Base-by-base conservation (phyloP, 2,329 filamentous ascomycete genomes). In the Fusarium scirpi region DNA sequence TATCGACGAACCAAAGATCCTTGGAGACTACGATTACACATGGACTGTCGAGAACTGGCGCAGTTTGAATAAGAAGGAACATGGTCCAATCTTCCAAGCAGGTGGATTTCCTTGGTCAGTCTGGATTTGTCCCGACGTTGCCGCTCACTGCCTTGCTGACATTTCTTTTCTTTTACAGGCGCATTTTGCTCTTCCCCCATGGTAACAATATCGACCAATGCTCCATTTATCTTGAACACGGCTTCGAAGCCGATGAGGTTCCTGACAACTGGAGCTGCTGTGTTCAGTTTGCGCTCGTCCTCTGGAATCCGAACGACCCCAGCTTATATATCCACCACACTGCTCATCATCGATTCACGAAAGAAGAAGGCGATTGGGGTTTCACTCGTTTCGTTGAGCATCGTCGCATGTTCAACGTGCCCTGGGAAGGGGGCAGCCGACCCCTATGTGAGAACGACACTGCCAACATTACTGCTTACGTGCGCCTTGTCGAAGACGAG, bases 361-460 rank as follows among this genome's bases (percentile, higher is more conserved):
- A 92, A 69, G 96, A 98, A 45, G 96, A 99, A 80, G 94, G 94
- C 25, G 96, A 99, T 76, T 99, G 96, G 96, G 96, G 96, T 2
- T 99, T 99, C 80, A 99, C 96, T n/a, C 86, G 95, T 59, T 99
- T 98, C 78, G 90, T 94, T 15, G 96, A 98, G 79, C 87, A 97
- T 52, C 88, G 94, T 57, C 91, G 90, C 76, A 91, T 98, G 79
- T 97, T 98, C 78, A 91, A 91, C 65, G 84, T 90, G 34, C 86
- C 89, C 3, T 97, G 92, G 88, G 92, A 96, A 61, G 88, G 89
- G 24, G 83, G 84, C 24, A 83, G 81, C 40, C 87, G 92, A 61
- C 93, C 92, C 11, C 86, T 97, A 71, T 87, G 94, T 20, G 93
- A 97, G 77, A 89, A 93, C 74, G 92, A 95, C 62, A 82, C 84